Evolutionary conservation across 306 rosid species (phyloP), one percentile per base, ranked within the genome.

Genomic region (Herpetospermum pedunculosum): DNA sequence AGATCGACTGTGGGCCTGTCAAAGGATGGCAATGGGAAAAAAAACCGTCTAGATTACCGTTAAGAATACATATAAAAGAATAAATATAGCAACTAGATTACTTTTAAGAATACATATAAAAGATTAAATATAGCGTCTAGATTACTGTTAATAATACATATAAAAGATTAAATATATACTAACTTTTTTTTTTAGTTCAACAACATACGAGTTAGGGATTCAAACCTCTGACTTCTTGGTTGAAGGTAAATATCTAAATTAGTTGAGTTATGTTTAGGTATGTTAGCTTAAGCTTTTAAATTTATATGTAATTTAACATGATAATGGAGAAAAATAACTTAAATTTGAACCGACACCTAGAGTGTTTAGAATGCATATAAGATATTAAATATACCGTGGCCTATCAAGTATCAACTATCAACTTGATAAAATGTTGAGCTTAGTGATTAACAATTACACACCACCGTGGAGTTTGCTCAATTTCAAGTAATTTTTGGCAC

Each of bases 1-100:
- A 38, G 80, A 75, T 81, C 82, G 82, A 74, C 76, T 68, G 18
- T 78, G 78, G 34, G 67, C 78, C 97, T 93, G 86, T 48, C 55
- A 34, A 5, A 21, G 9, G 19, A 54, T 35, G 48, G 32, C 23
- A 14, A 73, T 54, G 13, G 37, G 5, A 40, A 13, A 23, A 15
- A 9, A 5, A 59, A 28, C 14, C 6, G 67, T 14, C 41, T 59
- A 18, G 6, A 46, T 15, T 46, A 46, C 18, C 16, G 21, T 46
- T 50, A 4, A 57, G 65, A 28, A 58, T 14, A 6, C 38, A 32
- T 59, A 30, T 2, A 30, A 59, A 59, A 4, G 5, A 16, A 13
- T 57, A 57, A 26, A 11, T 14, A 29, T 14, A 30, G 2, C 8
- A 32, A 30, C n/a, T n/a, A n/a, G n/a, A n/a, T n/a, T n/a, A n/a